Conservation (phyloP, 345 rosid species). For the Eucalyptus polyanthemos region DNA sequence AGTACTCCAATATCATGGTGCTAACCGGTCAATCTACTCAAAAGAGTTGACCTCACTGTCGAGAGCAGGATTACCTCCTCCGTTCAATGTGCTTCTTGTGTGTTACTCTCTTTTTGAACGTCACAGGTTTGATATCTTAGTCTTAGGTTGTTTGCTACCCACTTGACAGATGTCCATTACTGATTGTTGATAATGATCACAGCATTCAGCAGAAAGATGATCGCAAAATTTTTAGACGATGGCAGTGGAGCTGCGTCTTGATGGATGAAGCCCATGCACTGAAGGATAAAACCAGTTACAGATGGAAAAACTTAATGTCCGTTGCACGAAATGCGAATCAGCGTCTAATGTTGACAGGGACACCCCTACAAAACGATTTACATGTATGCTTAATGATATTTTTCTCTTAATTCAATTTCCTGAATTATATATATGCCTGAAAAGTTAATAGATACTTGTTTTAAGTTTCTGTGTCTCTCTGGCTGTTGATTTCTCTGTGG, state of each 20-base stretch:
- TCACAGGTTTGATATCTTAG: conserved; percentile 53
- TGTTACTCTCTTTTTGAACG: conserved; percentile 96
- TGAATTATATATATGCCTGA: not conserved
- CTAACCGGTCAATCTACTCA: conserved; percentile 66
- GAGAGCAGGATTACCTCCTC: conserved; percentile 78
- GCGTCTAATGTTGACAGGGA: conserved; percentile 97
- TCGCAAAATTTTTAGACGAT: conserved; percentile 74
- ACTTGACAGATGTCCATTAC: not conserved
- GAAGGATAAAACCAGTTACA: conserved; percentile 89
- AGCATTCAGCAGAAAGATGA: conserved; percentile 98
- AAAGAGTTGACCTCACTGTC: conserved; percentile 68
- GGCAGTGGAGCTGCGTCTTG: conserved; percentile 96
- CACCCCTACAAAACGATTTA: conserved; percentile 96
- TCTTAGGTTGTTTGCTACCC: not conserved
- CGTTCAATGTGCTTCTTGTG: conserved; percentile 87
- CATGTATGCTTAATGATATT: conserved; percentile 31
- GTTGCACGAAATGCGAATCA: conserved; percentile 90
- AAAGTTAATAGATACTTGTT: not conserved
- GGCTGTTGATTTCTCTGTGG: not conserved
- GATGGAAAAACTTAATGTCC: conserved; percentile 97
- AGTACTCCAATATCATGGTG: conserved; percentile 83
- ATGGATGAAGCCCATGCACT: conserved; percentile 99
- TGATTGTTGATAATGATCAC: conserved; percentile 12
- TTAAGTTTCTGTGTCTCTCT: not conserved
- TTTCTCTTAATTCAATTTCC: not conserved